These are phyloP conservation scores for Alternaria sp. DNA, from an alignment of 2,329 filamentous ascomycete genomes.

Conservation along the genomic window DNA sequence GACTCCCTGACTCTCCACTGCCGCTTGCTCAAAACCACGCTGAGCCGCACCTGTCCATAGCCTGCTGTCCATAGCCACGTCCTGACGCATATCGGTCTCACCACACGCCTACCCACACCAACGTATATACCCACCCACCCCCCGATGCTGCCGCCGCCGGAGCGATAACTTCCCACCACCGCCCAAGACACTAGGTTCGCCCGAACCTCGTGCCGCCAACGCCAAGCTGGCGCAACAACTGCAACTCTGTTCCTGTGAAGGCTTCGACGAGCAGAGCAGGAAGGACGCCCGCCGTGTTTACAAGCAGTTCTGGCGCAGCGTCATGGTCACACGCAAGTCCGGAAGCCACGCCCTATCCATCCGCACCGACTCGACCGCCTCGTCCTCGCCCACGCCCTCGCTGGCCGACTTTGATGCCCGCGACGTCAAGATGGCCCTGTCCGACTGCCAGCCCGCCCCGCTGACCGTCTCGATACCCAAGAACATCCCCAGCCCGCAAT, in stretches of 20 bases:
- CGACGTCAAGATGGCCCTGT: slow-evolving; percentile 58
- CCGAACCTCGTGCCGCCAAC: slow-evolving; percentile 42
- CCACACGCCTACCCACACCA: slow-evolving; percentile 13
- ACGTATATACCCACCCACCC: neutral
- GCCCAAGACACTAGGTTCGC: slow-evolving; percentile 40
- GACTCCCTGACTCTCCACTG: slow-evolving; percentile 22
- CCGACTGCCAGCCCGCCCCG: slow-evolving; percentile 53
- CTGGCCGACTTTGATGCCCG: slow-evolving; percentile 50
- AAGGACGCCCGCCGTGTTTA: slow-evolving; percentile 44
- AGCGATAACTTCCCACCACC: neutral
- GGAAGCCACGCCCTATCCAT: slow-evolving; percentile 38
- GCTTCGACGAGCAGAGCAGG: slow-evolving; percentile 41
- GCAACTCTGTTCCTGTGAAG: slow-evolving; percentile 43
- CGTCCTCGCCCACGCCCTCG: slow-evolving; percentile 42
- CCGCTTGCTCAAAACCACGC: slow-evolving; percentile 46
- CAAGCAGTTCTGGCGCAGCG: slow-evolving; percentile 48
- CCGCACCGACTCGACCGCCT: slow-evolving; percentile 42
- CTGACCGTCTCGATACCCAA: slow-evolving; percentile 59
- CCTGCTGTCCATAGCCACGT: slow-evolving; percentile 2
- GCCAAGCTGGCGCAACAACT: slow-evolving; percentile 50
- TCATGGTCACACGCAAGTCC: slow-evolving; percentile 46
- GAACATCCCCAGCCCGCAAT: slow-evolving; percentile 56
- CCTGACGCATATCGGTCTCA: neutral
- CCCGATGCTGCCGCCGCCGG: slow-evolving; percentile 6
- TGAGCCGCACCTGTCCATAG: slow-evolving; percentile 40